Evolutionary conservation across 1,139 yeast species (phyloP), one percentile per base, ranked within the genome.

Genomic region (Candida tropicalis): DNA sequence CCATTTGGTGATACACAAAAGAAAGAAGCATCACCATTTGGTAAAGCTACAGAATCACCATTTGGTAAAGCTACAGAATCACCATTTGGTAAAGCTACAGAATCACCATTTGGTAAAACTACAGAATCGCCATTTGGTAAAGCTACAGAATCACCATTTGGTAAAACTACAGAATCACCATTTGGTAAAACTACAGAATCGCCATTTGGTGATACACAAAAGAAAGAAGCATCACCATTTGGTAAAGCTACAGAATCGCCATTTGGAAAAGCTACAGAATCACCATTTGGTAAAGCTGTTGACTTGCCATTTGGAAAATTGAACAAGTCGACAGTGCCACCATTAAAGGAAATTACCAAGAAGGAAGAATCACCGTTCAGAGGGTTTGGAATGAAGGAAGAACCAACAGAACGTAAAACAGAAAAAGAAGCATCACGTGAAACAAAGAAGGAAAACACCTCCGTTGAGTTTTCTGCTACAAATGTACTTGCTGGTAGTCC

Each of bases 241-340:
- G 34, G 25, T 2, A 11, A 7, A 28, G 17, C 18, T 24, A 15
- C 23, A 27, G 17, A 26, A 28, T 33, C 29, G 24, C 25, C 27
- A 22, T 13, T 22, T 23, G 26, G 18, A 4, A 17, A 33, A 25
- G 27, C 24, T 20, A 28, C 26, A 15, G 28, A 17, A 2, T 35
- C 44, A 9, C 44, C 49, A 27, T 37, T 43, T 23, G 36, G 34
- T 10, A 34, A n/a, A n/a, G n/a, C n/a, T n/a, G n/a, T n/a, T n/a
- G n/a, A n/a, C n/a, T n/a, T n/a, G n/a, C n/a, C n/a, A n/a, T n/a
- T n/a, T n/a, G n/a, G n/a, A n/a, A n/a, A 27, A 8, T 35, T 40
- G 11, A 24, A 13, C 9, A n/a, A n/a, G n/a, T n/a, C n/a, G n/a
- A n/a, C n/a, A n/a, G n/a, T n/a, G n/a, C n/a, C n/a, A n/a, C n/a